Conservation (phyloP, 495 filamentous ascomycete genomes). For the Penicillium simplicissimum region DNA sequence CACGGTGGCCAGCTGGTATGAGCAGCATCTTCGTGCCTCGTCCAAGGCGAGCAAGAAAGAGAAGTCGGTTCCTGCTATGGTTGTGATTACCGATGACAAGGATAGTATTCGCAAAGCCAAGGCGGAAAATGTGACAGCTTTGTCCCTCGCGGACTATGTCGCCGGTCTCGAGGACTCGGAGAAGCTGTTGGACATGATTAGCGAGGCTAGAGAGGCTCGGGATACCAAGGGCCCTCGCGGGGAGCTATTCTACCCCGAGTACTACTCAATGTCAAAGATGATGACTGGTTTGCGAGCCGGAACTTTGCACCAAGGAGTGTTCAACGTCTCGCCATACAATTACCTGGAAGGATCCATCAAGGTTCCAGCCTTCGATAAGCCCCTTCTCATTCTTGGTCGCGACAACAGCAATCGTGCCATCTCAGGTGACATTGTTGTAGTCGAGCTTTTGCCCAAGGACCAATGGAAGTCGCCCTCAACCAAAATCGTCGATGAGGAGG, state of each 20-base stretch:
- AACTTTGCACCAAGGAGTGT: constrained; percentile 87
- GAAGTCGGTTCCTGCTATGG: constrained; percentile 69
- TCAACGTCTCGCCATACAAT: constrained; percentile 96
- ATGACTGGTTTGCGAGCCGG: constrained; percentile 87
- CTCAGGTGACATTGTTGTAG: constrained; percentile 85
- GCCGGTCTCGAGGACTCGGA: constrained; percentile 79
- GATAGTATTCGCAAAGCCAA: constrained; percentile 84
- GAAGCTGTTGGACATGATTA: constrained; percentile 92
- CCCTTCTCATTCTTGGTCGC: constrained; percentile 84
- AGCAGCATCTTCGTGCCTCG: constrained; percentile 68
- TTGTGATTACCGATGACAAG: constrained; percentile 92
- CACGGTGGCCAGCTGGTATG: constrained; percentile 85
- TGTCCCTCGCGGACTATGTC: constrained; percentile 76
- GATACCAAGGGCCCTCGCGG: constrained; percentile 57
- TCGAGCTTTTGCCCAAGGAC: constrained; percentile 87
- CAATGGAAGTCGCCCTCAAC: constrained; percentile 96
- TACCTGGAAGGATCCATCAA: constrained; percentile 91
- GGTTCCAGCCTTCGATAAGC: constrained; percentile 84
- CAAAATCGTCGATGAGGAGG: constrained; percentile 93
- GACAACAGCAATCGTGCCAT: constrained; percentile 96
- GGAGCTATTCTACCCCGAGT: constrained; percentile 80
- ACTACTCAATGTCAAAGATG: constrained; percentile 89
- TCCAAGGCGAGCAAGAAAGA: constrained; percentile 55
- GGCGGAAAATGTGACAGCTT: constrained; percentile 65
- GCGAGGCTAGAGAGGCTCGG: constrained; percentile 65